These are phyloP conservation scores for Trichoderma guizhouense DNA, from an alignment of 2,329 filamentous ascomycete species.

Conservation along the genomic window DNA sequence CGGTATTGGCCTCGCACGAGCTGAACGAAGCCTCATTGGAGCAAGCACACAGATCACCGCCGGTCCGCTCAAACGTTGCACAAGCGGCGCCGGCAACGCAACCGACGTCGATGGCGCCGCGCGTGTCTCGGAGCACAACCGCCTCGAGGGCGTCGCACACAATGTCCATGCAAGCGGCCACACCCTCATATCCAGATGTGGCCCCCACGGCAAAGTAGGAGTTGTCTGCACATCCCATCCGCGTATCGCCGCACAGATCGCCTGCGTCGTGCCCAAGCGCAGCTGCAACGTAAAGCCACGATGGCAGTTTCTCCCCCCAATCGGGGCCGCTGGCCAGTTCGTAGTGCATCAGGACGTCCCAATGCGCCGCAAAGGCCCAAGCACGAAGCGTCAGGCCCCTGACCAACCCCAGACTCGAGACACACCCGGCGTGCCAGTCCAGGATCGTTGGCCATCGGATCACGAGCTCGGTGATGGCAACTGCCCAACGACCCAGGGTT, in stretches of 20 bases:
- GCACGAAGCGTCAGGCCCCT: conserved; percentile 5
- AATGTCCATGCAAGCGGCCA: conserved; percentile 15
- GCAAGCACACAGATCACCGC: conserved; percentile 7
- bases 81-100: not conserved
- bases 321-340: not conserved
- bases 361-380: not conserved
- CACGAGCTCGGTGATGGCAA: not conserved
- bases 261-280: conserved; percentile 3
- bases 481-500: not conserved
- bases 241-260: conserved; percentile 5
- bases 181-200: conserved; percentile 9
- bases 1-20: not conserved
- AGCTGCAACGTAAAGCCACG: conserved; percentile 4
- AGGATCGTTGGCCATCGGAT: not conserved
- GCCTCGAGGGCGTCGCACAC: conserved; percentile 9
- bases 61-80: conserved; percentile 9
- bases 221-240: conserved; percentile 5
- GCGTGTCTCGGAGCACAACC: conserved; percentile 2
- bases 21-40: not conserved
- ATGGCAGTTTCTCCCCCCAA: not conserved
- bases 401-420: conserved; percentile 1
- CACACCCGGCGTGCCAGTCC: conserved; percentile 12
- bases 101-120: not conserved
- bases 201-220: conserved; percentile 6
- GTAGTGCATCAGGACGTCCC: conserved; percentile 13